Evolutionary conservation across 1,284 basidiomycete species (phyloP).

Genomic region (Stygiomarasmius scandens): DNA sequence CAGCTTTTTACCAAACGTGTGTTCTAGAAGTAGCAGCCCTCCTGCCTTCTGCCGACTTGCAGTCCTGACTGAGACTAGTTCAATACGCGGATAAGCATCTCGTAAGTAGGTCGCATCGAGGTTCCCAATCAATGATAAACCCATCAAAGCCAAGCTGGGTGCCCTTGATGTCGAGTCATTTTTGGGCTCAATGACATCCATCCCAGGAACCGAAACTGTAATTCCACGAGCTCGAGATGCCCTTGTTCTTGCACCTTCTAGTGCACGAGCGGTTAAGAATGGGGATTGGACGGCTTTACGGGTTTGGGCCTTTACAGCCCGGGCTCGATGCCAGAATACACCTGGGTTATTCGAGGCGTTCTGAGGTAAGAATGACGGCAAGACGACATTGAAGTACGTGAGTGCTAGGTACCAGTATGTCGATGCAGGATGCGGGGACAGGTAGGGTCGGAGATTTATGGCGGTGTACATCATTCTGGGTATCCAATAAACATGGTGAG

Average conservation of each 20-base stretch:
- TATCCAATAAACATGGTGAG: not conserved
- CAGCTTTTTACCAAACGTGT: conserved; percentile 46
- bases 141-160: conserved; percentile 44
- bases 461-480: conserved; percentile 53
- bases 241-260: conserved; percentile 42
- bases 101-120: conserved; percentile 53
- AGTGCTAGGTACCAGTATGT: conserved; percentile 52
- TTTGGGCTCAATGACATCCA: not conserved
- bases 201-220: conserved; percentile 11
- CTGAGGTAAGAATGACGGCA: conserved; percentile 46
- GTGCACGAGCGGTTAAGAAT: conserved; percentile 40
- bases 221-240: conserved; percentile 36
- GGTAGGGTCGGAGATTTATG: conserved; percentile 47
- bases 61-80: conserved; percentile 47
- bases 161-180: no score
- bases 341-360: conserved; percentile 14
- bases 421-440: conserved; percentile 30
- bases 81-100: conserved; percentile 30
- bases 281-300: conserved; percentile 40
- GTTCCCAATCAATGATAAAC: conserved; percentile 56
- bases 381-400: conserved; percentile 54
- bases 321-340: conserved; percentile 50
- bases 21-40: conserved; percentile 49
- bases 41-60: conserved; percentile 50
- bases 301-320: conserved; percentile 43